Conservation (phyloP, 1,284 basidiomycete species). For the Leccinum solheimii region DNA sequence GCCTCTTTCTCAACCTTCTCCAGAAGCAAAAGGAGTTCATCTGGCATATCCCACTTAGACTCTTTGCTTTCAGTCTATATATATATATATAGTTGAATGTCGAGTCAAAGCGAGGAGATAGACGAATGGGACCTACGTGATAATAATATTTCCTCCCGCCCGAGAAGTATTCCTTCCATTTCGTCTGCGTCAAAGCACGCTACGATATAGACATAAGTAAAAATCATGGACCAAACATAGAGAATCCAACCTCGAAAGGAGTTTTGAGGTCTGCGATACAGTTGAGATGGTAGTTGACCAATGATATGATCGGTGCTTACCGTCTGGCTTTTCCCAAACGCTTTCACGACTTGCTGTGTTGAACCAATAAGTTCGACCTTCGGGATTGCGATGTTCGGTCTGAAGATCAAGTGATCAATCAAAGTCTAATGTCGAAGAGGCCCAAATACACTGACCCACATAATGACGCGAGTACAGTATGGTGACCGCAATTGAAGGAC, state of each 20-base stretch:
- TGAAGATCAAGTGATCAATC: slow-evolving; percentile 29
- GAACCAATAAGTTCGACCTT: slow-evolving; percentile 87
- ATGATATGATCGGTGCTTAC: slow-evolving; percentile 40
- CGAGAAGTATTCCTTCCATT: slow-evolving; percentile 93
- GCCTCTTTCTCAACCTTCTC: slow-evolving; percentile 82
- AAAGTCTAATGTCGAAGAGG: not conserved
- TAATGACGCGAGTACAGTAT: slow-evolving; percentile 8
- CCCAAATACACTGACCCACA: slow-evolving; percentile 33
- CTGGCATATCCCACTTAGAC: slow-evolving; percentile 96
- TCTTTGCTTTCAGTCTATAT: slow-evolving; percentile 75
- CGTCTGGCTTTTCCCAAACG: slow-evolving; percentile 88
- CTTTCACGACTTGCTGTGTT: slow-evolving; percentile 75
- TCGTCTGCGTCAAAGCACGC: slow-evolving; percentile 82
- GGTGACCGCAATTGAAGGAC: not conserved
- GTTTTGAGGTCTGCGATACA: slow-evolving; percentile 65
- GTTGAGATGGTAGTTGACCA: slow-evolving; percentile 12
- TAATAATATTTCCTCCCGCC: slow-evolving; percentile 92
- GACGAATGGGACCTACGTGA: slow-evolving; percentile 54
- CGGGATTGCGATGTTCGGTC: slow-evolving; percentile 81
- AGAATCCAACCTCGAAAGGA: slow-evolving; percentile 75
- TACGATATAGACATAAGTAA: slow-evolving; percentile 35
- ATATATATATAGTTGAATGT: not conserved
- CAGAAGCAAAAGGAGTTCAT: slow-evolving; percentile 77
- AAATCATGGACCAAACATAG: not conserved
- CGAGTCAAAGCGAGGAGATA: not conserved